Conservation (phyloP, 2,329 filamentous ascomycete species). For the Fusarium setosum region DNA sequence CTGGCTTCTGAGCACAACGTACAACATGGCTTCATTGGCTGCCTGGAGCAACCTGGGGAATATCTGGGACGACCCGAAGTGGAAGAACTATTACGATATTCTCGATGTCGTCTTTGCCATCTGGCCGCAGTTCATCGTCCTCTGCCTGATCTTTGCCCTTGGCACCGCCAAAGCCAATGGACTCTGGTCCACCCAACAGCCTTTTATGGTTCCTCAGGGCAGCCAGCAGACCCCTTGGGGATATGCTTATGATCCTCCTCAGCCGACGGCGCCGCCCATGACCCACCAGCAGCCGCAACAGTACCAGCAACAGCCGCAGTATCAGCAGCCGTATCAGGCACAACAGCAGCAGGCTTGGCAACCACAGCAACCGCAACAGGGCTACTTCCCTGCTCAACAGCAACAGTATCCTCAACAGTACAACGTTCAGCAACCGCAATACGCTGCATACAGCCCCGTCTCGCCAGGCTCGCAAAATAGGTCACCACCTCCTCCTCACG, state of each 20-base stretch:
- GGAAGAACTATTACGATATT: constrained; percentile 25
- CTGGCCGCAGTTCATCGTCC: constrained; percentile 41
- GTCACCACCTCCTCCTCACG: constrained; percentile 42
- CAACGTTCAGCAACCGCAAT: not conserved
- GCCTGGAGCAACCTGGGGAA: constrained; percentile 16
- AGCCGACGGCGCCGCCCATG: constrained; percentile 4
- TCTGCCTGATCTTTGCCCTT: constrained; percentile 42
- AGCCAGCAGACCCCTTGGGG: constrained; percentile 34
- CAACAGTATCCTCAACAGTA: not conserved
- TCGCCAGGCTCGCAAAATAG: constrained; percentile 5
- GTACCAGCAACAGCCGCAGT: constrained; percentile 5
- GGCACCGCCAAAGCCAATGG: constrained; percentile 41
- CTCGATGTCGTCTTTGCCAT: constrained; percentile 37
- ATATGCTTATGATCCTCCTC: constrained; percentile 23
- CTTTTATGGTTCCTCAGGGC: constrained; percentile 17
- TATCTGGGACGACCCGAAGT: not conserved
- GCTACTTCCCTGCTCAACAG: constrained; percentile 1
- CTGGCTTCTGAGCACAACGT: constrained; percentile 42
- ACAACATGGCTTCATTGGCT: constrained; percentile 32
- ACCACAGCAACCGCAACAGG: not conserved
- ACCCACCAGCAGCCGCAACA: constrained; percentile 11
- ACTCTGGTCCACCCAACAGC: constrained; percentile 40
- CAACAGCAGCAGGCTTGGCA: not conserved
- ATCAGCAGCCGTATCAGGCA: not conserved
- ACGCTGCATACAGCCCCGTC: not conserved